Base-by-base conservation (phyloP, 805 yeast genomes). In the Myxozyma mucilagina region DNA sequence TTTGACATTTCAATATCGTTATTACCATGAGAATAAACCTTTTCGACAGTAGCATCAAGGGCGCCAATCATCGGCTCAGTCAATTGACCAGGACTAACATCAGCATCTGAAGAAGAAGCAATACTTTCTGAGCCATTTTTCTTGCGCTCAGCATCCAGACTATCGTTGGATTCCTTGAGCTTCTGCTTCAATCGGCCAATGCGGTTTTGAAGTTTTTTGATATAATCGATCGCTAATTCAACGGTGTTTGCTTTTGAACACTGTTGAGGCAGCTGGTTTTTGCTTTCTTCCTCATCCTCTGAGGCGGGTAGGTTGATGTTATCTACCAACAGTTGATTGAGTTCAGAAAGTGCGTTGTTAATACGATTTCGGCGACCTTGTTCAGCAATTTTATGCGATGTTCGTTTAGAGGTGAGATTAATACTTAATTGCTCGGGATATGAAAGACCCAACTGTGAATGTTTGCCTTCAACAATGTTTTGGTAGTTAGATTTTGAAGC, bases 351-450 rank as follows among this genome's bases (percentile, higher is more conserved):
- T 0, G 97, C 98, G 58, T 79, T 76, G 73, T 94, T 94, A 86
- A 93, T 87, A 64, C 99, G 80, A 73, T 93, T 92, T 68, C 99
- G 82, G 56, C 99, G 81, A 14, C 97, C 98, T 74, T 94, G 97
- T 75, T 93, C 99, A 0, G 99, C 98, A 14, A 90, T 80, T 72
- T 93, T 92, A 74, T 93, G 99, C 45, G 84, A 83, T 1, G 87
- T 83, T 68, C 87, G 85, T 71, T 87, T 87, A 32, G 76, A 71
- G 24, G 77, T 73, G 56, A 77, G 62, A 47, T 75, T 76, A 6
- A 73, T 70, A 35, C 73, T 68, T 51, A 77, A 64, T 10, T 76
- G 73, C 57, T 74, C 79, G 1, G 83, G 81, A 57, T 77, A 73
- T 44, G 75, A 61, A 36, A 78, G 67, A 0, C 80, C 80, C 16